These are phyloP conservation scores for Yamadazyma mexicana DNA, from an alignment of 1,139 yeast genomes.

Conservation along the genomic window DNA sequence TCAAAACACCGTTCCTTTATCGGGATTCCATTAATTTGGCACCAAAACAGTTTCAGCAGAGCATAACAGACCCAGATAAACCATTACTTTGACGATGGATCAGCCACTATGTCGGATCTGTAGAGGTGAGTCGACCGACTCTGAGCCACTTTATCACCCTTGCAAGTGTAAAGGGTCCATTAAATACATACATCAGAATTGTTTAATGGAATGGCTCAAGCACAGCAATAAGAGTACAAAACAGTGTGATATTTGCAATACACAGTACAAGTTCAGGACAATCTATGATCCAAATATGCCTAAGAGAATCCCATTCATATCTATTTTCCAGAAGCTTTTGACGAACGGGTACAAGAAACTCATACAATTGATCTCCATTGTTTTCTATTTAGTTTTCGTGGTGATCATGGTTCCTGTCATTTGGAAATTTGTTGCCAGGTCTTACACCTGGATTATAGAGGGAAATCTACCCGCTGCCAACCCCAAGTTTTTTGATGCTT, in stretches of 20 bases:
- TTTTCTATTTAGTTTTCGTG: constrained; percentile 41
- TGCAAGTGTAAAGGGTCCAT: constrained; percentile 94
- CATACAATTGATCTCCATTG: constrained; percentile 26
- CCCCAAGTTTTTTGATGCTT: constrained; percentile 35
- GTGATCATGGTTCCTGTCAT: constrained; percentile 55
- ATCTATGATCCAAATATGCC: constrained; percentile 76
- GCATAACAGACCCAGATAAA: no score
- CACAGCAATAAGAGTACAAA: constrained; percentile 60
- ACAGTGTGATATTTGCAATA: constrained; percentile 87
- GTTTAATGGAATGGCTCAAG: constrained; percentile 84
- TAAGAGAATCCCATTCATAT: constrained; percentile 51
- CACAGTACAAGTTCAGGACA: constrained; percentile 70
- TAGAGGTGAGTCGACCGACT: constrained; percentile 80
- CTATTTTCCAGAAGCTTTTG: constrained; percentile 43
- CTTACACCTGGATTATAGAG: constrained; percentile 56
- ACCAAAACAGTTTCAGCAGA: no score
- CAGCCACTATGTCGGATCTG: constrained; percentile 72
- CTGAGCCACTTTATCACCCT: constrained; percentile 86
- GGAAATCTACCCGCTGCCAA: constrained; percentile 45
- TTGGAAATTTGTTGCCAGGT: constrained; percentile 53
- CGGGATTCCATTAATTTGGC: no score
- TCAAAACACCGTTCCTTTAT: background rate
- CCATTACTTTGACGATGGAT: no score
- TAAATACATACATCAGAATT: constrained; percentile 88
- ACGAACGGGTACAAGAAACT: constrained; percentile 12